Evolutionary conservation across 2,329 filamentous ascomycete genomes (phyloP), one percentile per base, ranked within the genome.

Genomic region (Bipolaris oryzae): DNA sequence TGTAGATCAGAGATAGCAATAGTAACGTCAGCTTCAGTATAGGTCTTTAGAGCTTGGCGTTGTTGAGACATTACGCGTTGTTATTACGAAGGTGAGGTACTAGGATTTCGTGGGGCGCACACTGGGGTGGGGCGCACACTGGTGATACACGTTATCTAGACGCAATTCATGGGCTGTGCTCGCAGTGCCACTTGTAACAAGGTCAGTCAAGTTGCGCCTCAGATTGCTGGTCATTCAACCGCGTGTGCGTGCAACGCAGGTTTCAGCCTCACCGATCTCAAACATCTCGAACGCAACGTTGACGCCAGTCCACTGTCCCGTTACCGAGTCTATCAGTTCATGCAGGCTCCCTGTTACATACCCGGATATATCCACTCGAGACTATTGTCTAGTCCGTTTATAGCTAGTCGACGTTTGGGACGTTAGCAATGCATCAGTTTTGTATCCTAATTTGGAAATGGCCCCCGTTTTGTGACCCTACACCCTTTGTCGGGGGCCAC

Each of bases 261-360:
- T 69, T 69, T 69, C 67, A 69, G 67, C 61, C 63, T 63, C 44
- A 53, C 21, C 42, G 55, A 58, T 49, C 64, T 68, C 63, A 64
- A 57, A 69, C 67, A 63, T 58, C 50, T 45, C 55, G 50, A 51
- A 53, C 51, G 51, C 57, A 50, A 44, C 46, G 49, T 53, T 53
- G 43, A 18, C 53, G 41, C 41, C 5, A 31, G 39, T 43, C 39
- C 35, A 57, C 45, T 31, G 42, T 38, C 21, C 50, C 49, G 33
- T 37, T 50, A 37, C 58, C 53, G 56, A 57, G 41, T 39, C 47
- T 47, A 55, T 55, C 52, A 58, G 57, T 48, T 55, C 34, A 64
- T 62, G 61, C 62, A 50, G 48, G 20, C 47, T 16, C 45, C 39
- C 35, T 41, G 37, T 39, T 43, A 44, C 28, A 31, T 31, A 31